Evolutionary conservation across 2,329 filamentous ascomycete genomes (phyloP), one percentile per base, ranked within the genome.

Genomic region (Beauveria bassiana): DNA sequence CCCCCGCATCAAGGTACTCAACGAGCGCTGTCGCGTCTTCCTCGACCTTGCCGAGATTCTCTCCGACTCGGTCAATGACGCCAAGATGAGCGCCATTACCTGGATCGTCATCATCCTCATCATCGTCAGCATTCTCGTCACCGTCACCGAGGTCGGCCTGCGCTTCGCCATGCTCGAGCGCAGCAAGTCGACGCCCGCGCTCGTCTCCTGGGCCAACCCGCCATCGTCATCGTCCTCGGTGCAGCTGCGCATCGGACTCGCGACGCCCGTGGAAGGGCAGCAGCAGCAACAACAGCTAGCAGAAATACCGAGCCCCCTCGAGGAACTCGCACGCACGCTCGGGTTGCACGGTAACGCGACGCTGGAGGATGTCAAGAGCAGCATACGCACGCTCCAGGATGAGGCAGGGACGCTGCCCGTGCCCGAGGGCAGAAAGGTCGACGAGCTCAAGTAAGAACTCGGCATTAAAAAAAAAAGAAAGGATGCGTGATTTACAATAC

Each of bases 61-160:
- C 1, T 92, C 90, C 16, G 93, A 99, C 75, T 91, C 86, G 2
- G 93, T 97, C 60, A 91, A 91, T 24, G 92, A 98, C 72, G 88
- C 90, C 66, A 97, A 96, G 74, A 98, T 97, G 89, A 96, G 91
- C 67, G 82, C 83, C 66, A 96, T 97, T 72, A 99, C 95, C 1
- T 98, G 93, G 93, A 98, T 99, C 73, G 89, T 98, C 74, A 99
- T 99, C 69, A 82, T 96, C 51, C 83, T 99, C 51, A 99, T 99
- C 71, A 75, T 96, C 52, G 79, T 98, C 66, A 93, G 89, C 71
- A 98, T 99, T 69, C 79, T 92, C 58, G 91, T 99, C 59, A 98
- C 95, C 2, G 89, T 91, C 56, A 87, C 89, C 3, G 95, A 99
- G 76, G 93, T 98, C 9, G 85, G 89, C 60, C 78, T 99, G 56